Conservation (phyloP, 2,329 filamentous ascomycete genomes). For the Colletotrichum trifolii region DNA sequence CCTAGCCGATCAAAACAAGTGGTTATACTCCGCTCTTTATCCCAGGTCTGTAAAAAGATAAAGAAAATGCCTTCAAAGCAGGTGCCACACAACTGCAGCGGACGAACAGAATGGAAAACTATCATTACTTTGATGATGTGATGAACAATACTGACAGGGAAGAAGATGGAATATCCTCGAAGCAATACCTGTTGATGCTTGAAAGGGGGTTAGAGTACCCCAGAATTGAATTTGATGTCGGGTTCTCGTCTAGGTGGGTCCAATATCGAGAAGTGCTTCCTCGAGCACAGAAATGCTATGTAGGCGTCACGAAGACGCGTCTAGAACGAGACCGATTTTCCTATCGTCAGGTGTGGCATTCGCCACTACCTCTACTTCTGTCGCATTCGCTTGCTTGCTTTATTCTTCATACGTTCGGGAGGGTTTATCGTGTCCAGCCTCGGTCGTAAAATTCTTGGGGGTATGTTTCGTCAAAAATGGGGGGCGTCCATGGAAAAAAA, state of each 20-base stretch:
- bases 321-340: constrained; percentile 1
- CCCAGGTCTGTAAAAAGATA: constrained; percentile 6
- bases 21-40: constrained; percentile 23
- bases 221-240: not conserved
- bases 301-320: too few relatives aligned
- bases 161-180: constrained; percentile 14
- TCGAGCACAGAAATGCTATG: too few relatives aligned
- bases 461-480: not conserved
- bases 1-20: not conserved
- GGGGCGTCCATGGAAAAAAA: not conserved
- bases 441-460: constrained; percentile 5
- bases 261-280: too few relatives aligned
- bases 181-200: constrained; percentile 15
- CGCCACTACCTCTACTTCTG: not conserved
- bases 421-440: constrained; percentile 11
- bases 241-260: not conserved
- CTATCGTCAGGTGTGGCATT: not conserved
- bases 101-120: constrained; percentile 12
- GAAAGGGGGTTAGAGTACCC: not conserved
- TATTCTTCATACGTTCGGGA: constrained; percentile 7
- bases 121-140: constrained; percentile 32
- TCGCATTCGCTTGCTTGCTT: constrained; percentile 13
- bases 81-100: not conserved
- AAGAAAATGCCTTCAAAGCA: not conserved
- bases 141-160: constrained; percentile 33